Base-by-base conservation (phyloP, 2,329 filamentous ascomycete species). In the Beauveria sp. region DNA sequence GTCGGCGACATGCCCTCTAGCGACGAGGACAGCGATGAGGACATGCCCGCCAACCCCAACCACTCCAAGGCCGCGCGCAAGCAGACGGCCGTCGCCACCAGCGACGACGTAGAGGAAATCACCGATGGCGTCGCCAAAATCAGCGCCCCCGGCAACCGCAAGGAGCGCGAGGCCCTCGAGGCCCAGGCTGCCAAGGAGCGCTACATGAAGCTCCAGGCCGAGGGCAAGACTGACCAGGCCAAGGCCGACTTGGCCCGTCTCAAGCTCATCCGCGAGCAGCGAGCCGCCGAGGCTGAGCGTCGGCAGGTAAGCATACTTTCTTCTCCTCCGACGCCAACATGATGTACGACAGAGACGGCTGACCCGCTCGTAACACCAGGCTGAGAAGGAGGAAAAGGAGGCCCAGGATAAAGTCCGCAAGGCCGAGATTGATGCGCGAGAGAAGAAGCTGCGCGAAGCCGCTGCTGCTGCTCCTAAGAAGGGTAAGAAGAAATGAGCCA, bases 181-280 rank as follows among this genome's bases (percentile, higher is more conserved):
- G 93, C 93, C 1, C 88, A 89, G 65, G 89, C 93, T 73, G 91
- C 91, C 34, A 93, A 92, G 74, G 93, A 96, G 80, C 84, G 87
- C 67, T 97, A 96, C 72, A 85, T 91, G 80, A 96, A 96, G 77
- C 75, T 97, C 69, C 93, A 97, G 71, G 90, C 92, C 62, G 89
- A 92, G 71, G 93, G 93, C 70, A 98, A 98, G 86, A 98, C 95
- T 50, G 95, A 99, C 64, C 90, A 97, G 81, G 93, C 93, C 53
- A 89, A 91, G 73, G 88, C 90, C 5, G 95, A 99, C 76, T 72
- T 98, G 67, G 93, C 91, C 63, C 85, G 95, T 61, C 77, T 99
- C 70, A 86, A 81, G 74, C 73, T 93, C 63, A 91, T 99, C 67
- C 86, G 88, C 53, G 91, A 96, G 81, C 89, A 91, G 78, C 85